These are phyloP conservation scores for Xylariaceae sp. DNA, from an alignment of 2,329 filamentous ascomycete species.

Conservation along the genomic window DNA sequence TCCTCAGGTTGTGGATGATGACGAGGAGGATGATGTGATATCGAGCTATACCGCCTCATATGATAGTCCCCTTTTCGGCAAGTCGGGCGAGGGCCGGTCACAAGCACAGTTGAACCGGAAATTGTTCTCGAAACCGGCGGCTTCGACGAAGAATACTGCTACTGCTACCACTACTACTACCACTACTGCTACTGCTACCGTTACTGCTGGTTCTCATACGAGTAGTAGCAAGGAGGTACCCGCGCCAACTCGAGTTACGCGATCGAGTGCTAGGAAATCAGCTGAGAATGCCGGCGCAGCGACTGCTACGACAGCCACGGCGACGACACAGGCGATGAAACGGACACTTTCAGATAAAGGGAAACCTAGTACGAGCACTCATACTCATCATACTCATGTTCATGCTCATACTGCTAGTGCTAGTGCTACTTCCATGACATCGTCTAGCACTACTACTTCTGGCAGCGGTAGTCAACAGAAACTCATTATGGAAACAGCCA, in stretches of 20 bases:
- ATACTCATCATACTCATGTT: not conserved
- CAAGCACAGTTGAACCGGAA: slow-evolving; percentile 28
- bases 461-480: not conserved
- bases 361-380: not conserved
- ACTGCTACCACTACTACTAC: too few relatives aligned
- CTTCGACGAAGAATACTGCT: slow-evolving; percentile 1
- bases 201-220: too few relatives aligned
- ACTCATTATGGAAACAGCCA: not conserved
- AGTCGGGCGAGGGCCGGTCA: slow-evolving; percentile 29
- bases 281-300: slow-evolving; percentile 7
- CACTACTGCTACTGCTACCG: too few relatives aligned
- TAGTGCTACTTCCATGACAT: not conserved
- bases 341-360: slow-evolving; percentile 17
- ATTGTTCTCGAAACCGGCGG: slow-evolving; percentile 28
- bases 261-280: slow-evolving; percentile 14
- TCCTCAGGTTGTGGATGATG: not conserved
- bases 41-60: slow-evolving; percentile 23
- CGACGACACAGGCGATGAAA: slow-evolving; percentile 9
- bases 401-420: not conserved
- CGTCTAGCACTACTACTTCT: not conserved
- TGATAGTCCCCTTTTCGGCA: slow-evolving; percentile 32
- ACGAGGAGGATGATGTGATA: not conserved
- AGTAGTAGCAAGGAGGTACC: not conserved
- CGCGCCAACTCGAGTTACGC: slow-evolving; percentile 1
- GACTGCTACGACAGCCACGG: not conserved